phyloP scores from a whole-genome alignment of 83 land plant species.

The Picea engelmannii region DNA sequence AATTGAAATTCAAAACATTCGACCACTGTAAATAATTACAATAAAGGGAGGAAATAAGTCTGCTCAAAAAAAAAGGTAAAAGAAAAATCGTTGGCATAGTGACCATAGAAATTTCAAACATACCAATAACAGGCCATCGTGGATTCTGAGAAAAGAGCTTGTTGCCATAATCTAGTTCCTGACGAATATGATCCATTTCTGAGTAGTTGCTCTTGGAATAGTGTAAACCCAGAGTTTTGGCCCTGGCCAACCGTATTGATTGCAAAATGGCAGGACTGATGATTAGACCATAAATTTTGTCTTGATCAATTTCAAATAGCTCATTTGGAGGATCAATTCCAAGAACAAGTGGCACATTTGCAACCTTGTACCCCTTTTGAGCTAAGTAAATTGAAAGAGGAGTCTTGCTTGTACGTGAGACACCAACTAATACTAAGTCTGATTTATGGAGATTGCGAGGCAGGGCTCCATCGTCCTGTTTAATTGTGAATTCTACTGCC shows the following conservation, averaged over 20 bases:
- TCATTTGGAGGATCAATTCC: slow-evolving; percentile 81
- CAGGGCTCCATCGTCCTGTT: slow-evolving; percentile 96
- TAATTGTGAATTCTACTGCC: slow-evolving; percentile 95
- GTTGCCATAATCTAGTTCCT: slow-evolving; percentile 74
- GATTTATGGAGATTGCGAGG: slow-evolving; percentile 78
- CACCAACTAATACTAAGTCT: slow-evolving; percentile 86
- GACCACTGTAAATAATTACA: no score
- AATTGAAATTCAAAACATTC: no score
- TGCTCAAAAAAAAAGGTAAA: no score
- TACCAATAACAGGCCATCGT: slow-evolving; percentile 95
- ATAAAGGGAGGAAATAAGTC: no score
- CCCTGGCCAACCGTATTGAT: slow-evolving; percentile 78
- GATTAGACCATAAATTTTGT: slow-evolving; percentile 83
- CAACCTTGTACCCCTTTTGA: slow-evolving; percentile 97
- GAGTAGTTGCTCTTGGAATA: slow-evolving; percentile 55
- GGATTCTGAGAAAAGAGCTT: slow-evolving; percentile 82
- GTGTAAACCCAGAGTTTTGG: slow-evolving; percentile 65
- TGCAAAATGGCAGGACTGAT: slow-evolving; percentile 81
- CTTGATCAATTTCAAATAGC: slow-evolving; percentile 73
- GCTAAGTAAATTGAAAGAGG: slow-evolving; percentile 93
- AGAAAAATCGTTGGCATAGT: no score
- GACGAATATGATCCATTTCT: slow-evolving; percentile 84
- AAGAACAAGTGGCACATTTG: slow-evolving; percentile 92
- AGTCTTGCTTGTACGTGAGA: slow-evolving; percentile 95
- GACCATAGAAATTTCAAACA: slow-evolving; percentile 1